Percentiles rank a stretch among this genome's conserved stretches.
Conservation (phyloP, 306 rosid genomes). For the Cicer yamashitae region DNA sequence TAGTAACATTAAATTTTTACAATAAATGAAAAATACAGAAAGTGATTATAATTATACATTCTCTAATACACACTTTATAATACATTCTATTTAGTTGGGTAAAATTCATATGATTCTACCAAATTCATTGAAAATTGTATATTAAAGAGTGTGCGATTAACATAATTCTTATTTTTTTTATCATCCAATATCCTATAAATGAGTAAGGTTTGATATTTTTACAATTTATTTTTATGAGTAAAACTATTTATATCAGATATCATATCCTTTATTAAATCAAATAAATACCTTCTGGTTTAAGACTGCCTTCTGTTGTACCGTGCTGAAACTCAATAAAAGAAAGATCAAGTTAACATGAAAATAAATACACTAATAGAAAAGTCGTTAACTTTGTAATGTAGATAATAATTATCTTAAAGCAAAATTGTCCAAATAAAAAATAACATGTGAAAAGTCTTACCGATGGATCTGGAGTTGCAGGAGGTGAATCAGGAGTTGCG, state of each 20-base stretch:
- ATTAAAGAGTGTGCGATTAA: too few species aligned
- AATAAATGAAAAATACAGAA: background rate
- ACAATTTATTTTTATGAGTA: too few species aligned
- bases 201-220: too few species aligned
- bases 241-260: background rate
- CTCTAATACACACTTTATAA: too few species aligned
- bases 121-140: too few species aligned
- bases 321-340: constrained; percentile 45
- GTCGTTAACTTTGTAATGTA: background rate
- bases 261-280: background rate
- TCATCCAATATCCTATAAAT: too few species aligned
- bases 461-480: background rate
- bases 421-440: background rate
- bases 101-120: background rate
- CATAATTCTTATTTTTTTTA: too few species aligned
- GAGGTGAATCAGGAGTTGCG: background rate
- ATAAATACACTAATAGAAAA: too few species aligned
- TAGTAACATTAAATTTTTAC: too few species aligned
- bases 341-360: constrained; percentile 13
- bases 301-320: constrained; percentile 79
- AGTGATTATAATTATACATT: too few species aligned
- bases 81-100: too few species aligned
- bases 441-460: constrained; percentile 41
- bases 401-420: background rate
- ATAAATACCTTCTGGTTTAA: constrained; percentile 64